Conservation (phyloP, 1,284 basidiomycete species). For the Fomitopsis palustris region DNA sequence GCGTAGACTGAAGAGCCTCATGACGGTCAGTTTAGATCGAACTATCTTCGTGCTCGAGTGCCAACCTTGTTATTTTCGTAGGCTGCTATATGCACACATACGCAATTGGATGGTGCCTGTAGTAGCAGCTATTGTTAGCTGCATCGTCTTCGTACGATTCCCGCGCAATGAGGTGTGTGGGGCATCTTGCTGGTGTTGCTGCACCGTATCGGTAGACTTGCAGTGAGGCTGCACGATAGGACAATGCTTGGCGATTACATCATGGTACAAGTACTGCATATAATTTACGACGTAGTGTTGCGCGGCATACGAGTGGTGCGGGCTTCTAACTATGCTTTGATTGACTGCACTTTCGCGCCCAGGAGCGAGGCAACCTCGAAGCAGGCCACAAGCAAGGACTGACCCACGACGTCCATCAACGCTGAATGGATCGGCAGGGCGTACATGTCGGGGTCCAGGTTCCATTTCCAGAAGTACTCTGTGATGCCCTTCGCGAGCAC, state of each 20-base stretch:
- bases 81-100: too few relatives aligned
- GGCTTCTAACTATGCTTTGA: neutral
- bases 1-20: neutral
- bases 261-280: neutral
- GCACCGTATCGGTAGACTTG: too few relatives aligned
- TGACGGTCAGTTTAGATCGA: neutral
- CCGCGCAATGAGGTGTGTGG: too few relatives aligned
- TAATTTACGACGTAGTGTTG: neutral
- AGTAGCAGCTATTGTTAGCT: too few relatives aligned
- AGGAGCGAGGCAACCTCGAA: conserved; percentile 58
- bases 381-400: conserved; percentile 75
- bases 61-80: too few relatives aligned
- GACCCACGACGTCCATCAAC: conserved; percentile 88
- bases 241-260: neutral
- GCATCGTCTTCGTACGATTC: too few relatives aligned
- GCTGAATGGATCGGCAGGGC: conserved; percentile 91
- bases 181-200: too few relatives aligned
- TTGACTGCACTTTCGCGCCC: conserved; percentile 27
- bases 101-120: too few relatives aligned
- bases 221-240: too few relatives aligned
- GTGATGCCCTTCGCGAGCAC: conserved; percentile 69
- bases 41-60: too few relatives aligned
- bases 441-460: conserved; percentile 91
- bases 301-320: neutral
- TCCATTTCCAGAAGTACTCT: conserved; percentile 76